These are phyloP conservation scores for Linnemannia zychae DNA, from an alignment of 192 early-diverging fungal species.

Conservation along the genomic window DNA sequence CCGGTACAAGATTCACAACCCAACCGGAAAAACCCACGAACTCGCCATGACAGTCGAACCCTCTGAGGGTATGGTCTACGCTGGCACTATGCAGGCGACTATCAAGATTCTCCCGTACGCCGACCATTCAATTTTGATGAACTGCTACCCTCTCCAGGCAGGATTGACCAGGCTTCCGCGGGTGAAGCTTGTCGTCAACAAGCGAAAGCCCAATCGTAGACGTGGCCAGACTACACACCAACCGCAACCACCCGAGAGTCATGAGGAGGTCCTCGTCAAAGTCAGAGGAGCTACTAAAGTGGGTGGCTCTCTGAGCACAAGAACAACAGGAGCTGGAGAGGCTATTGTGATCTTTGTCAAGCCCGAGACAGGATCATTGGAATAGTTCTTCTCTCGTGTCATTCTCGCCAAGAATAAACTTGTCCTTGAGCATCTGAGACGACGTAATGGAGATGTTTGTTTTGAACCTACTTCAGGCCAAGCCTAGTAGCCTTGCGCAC, in stretches of 20 bases:
- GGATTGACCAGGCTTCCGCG: slow-evolving; percentile 72
- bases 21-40: slow-evolving; percentile 64
- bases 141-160: slow-evolving; percentile 70
- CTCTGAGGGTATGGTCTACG: slow-evolving; percentile 81
- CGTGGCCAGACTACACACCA: slow-evolving; percentile 15
- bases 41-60: slow-evolving; percentile 72
- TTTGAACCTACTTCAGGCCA: neutral
- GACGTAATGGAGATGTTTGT: neutral
- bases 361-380: slow-evolving; percentile 34
- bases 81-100: slow-evolving; percentile 75
- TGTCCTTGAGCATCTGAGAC: neutral
- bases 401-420: neutral
- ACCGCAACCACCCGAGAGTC: slow-evolving; percentile 3
- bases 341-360: slow-evolving; percentile 50
- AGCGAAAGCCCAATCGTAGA: slow-evolving; percentile 21
- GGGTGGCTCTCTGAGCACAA: neutral
- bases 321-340: neutral
- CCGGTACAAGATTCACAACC: slow-evolving; percentile 73
- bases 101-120: slow-evolving; percentile 72
- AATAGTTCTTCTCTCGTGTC: slow-evolving; percentile 4
- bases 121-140: slow-evolving; percentile 63
- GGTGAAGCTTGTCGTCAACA: slow-evolving; percentile 58
- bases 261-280: slow-evolving; percentile 40
- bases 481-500: neutral
- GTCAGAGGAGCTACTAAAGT: slow-evolving; percentile 14